phyloP scores from a whole-genome alignment of 345 rosid genomes.

The Eucalyptus viminalis region DNA sequence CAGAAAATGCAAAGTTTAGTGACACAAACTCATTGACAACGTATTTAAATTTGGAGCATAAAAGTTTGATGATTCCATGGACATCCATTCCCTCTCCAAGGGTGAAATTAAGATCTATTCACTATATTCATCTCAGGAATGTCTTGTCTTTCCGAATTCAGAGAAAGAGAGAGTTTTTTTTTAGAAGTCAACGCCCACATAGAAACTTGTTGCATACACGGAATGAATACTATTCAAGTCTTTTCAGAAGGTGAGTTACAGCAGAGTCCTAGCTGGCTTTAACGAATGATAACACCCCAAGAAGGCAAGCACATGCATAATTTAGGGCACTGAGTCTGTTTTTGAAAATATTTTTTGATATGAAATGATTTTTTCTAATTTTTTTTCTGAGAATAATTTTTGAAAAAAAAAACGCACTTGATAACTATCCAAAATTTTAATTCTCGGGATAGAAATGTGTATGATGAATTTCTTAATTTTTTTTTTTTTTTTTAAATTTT shows the following conservation, averaged over 20 bases:
- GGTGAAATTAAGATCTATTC: not conserved
- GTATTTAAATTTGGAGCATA: not conserved
- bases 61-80: not conserved
- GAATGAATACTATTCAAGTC: not conserved
- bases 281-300: not conserved
- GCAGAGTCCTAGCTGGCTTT: not conserved
- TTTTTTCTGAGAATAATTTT: fast-evolving
- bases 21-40: not conserved
- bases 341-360: fast-evolving
- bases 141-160: not conserved
- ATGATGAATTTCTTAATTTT: fast-evolving
- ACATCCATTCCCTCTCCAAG: not conserved
- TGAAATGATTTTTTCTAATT: fast-evolving
- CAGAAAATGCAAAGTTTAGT: not conserved
- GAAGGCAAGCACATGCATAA: not conserved
- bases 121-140: not conserved
- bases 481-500: too few relatives aligned
- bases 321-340: too few relatives aligned
- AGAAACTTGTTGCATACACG: not conserved
- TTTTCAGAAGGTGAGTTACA: not conserved
- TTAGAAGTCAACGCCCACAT: not conserved
- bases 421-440: fast-evolving
- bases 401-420: fast-evolving
- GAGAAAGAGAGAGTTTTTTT: not conserved
- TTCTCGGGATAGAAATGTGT: fast-evolving